Conservation (phyloP, 768 basidiomycete genomes). For the Lanmaoa pseudosensibilis region DNA sequence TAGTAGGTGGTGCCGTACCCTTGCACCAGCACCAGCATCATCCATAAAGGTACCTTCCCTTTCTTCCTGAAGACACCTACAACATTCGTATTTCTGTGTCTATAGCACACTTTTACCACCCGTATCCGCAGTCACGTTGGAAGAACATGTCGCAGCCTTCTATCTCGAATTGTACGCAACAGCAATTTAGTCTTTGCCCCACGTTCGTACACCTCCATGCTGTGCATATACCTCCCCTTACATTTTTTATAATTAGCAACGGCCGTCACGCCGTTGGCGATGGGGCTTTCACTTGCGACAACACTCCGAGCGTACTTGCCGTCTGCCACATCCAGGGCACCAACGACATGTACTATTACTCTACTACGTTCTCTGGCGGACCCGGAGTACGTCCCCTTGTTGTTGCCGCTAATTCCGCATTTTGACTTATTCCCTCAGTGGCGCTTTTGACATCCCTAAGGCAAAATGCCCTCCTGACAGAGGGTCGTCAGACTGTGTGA, state of each 20-base stretch:
- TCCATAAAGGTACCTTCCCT: constrained; percentile 5
- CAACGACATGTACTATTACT: constrained; percentile 85
- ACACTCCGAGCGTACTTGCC: constrained; percentile 76
- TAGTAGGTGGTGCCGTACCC: background rate
- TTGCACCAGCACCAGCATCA: constrained; percentile 20
- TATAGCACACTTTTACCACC: constrained; percentile 7
- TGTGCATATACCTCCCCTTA: constrained; percentile 15
- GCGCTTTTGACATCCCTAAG: constrained; percentile 92
- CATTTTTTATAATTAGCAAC: constrained; percentile 57
- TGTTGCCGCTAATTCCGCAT: background rate
- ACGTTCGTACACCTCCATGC: constrained; percentile 50
- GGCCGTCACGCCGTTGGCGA: constrained; percentile 95
- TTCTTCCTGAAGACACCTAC: background rate
- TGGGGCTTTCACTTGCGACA: constrained; percentile 86
- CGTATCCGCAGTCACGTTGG: constrained; percentile 65
- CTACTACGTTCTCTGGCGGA: constrained; percentile 92
- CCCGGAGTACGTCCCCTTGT: constrained; percentile 62
- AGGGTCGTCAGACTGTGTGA: constrained; percentile 96
- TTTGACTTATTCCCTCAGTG: constrained; percentile 50
- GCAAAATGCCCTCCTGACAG: constrained; percentile 92
- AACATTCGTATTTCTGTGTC: background rate
- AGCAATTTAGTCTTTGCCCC: constrained; percentile 93
- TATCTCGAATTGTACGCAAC: constrained; percentile 71
- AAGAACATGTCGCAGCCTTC: constrained; percentile 76
- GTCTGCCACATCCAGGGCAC: constrained; percentile 83